A percentile compares a stretch with the other conserved stretches of the same genome.
These are phyloP conservation scores for Ambrosia trifida DNA, from an alignment of 129 eudicot genomes.

Conservation along the genomic window DNA sequence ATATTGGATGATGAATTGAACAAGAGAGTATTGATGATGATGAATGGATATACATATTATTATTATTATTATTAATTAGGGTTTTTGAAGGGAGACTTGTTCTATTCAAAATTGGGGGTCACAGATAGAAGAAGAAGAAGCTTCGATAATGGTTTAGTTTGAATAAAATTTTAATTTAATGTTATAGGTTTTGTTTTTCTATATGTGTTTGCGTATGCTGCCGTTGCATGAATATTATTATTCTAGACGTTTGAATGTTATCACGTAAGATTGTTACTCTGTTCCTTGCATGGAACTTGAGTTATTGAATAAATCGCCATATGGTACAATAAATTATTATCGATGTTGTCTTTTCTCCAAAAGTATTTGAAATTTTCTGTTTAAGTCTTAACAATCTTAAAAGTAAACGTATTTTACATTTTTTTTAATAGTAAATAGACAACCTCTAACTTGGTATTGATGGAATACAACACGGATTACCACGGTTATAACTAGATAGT, in stretches of 20 bases:
- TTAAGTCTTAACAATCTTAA: too few relatives aligned
- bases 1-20: constrained; percentile 25
- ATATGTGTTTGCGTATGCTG: constrained; percentile 9
- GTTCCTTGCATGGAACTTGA: background rate
- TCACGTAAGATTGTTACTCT: background rate
- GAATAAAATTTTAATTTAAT: background rate
- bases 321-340: too few relatives aligned
- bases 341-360: too few relatives aligned
- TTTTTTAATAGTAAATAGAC: too few relatives aligned
- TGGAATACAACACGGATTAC: too few relatives aligned
- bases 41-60: constrained; percentile 7
- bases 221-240: background rate
- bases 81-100: constrained; percentile 32
- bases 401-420: too few relatives aligned
- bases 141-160: constrained; percentile 20
- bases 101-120: constrained; percentile 37
- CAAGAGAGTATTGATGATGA: background rate
- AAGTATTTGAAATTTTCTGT: too few relatives aligned
- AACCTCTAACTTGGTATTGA: too few relatives aligned
- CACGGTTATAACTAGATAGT: too few relatives aligned
- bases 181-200: background rate
- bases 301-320: too few relatives aligned
- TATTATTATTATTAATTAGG: constrained; percentile 4
- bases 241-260: background rate
- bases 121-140: constrained; percentile 31